Evolutionary conservation across 805 yeast species (phyloP).

Genomic region (Geotrichum ghanense): DNA sequence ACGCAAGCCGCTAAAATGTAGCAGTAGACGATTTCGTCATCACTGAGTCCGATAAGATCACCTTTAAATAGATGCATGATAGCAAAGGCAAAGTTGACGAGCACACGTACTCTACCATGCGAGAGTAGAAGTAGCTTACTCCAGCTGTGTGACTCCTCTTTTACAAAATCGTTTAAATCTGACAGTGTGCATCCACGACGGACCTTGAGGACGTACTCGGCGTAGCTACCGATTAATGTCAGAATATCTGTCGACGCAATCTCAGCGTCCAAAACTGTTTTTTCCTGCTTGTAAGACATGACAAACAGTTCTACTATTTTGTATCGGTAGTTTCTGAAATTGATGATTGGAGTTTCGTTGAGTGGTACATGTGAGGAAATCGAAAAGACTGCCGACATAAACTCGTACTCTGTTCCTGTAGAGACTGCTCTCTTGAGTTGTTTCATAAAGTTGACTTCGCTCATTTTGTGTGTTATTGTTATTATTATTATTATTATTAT

Average conservation of each 20-base stretch:
- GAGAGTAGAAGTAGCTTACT: background rate
- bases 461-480: too few species aligned
- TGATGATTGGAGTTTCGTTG: background rate
- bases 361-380: background rate
- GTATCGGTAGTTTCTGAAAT: background rate
- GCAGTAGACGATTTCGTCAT: background rate
- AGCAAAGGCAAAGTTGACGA: background rate
- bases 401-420: background rate
- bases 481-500: too few species aligned
- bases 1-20: slow-evolving; percentile 1
- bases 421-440: background rate
- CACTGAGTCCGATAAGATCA: background rate
- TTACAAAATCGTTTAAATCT: background rate
- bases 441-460: background rate
- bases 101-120: background rate
- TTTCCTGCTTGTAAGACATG: slow-evolving; percentile 1
- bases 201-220: background rate
- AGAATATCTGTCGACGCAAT: background rate
- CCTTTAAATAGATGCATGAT: background rate
- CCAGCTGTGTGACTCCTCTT: background rate
- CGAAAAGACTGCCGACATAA: background rate
- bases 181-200: background rate
- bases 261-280: background rate
- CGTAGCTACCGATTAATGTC: background rate
- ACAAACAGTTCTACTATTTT: background rate